phyloP scores from a whole-genome alignment of 345 rosid species.

The Camelina neglecta region DNA sequence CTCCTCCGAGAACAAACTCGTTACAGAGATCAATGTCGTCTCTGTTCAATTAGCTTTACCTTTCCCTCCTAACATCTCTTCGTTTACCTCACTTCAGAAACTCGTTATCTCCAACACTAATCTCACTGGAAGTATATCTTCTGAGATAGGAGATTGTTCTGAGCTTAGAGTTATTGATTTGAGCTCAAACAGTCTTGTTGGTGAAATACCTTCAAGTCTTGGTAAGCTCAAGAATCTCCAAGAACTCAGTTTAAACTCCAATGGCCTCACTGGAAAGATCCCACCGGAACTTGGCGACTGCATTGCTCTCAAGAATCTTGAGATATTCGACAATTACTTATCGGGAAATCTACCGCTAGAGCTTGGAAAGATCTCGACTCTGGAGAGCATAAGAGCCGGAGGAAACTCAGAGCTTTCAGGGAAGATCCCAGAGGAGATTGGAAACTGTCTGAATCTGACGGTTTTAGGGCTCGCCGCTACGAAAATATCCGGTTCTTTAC shows the following conservation, averaged over 20 bases:
- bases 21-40: slow-evolving; percentile 64
- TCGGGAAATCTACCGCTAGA: slow-evolving; percentile 61
- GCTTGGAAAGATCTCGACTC: slow-evolving; percentile 59
- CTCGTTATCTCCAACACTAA: slow-evolving; percentile 63
- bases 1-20: slow-evolving; percentile 44
- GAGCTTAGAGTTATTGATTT: slow-evolving; percentile 55
- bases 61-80: slow-evolving; percentile 64
- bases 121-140: slow-evolving; percentile 68
- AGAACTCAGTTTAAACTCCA: slow-evolving; percentile 71
- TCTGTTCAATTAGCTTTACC: slow-evolving; percentile 59
- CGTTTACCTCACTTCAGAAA: slow-evolving; percentile 56
- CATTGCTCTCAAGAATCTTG: slow-evolving; percentile 58
- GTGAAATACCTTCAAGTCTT: slow-evolving; percentile 67
- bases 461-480: slow-evolving; percentile 83
- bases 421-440: slow-evolving; percentile 73
- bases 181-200: slow-evolving; percentile 74
- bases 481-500: slow-evolving; percentile 69
- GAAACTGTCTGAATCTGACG: slow-evolving; percentile 61
- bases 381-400: slow-evolving; percentile 71
- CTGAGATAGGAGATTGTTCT: slow-evolving; percentile 57
- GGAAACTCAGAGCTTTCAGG: slow-evolving; percentile 81
- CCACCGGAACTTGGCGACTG: slow-evolving; percentile 74
- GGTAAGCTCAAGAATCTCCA: slow-evolving; percentile 71
- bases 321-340: slow-evolving; percentile 68
- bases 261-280: slow-evolving; percentile 66